phyloP scores from a whole-genome alignment of 2,329 filamentous ascomycete genomes.

The Fusarium fujikuroi region DNA sequence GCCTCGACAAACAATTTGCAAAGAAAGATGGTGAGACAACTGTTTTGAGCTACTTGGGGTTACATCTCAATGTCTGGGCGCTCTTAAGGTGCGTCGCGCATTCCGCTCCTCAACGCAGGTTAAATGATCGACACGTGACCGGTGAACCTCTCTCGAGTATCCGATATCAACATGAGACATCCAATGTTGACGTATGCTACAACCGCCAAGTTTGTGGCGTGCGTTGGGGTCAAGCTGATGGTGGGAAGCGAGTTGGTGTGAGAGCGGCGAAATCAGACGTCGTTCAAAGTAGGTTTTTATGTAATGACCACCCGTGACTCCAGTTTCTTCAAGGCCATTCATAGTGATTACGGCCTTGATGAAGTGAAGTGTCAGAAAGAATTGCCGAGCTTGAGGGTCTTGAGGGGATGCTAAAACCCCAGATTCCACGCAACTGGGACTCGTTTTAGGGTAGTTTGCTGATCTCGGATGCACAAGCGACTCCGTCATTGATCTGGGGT shows the following conservation, averaged over 20 bases:
- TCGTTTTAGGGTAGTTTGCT: constrained; percentile 7
- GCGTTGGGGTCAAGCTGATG: constrained; percentile 1
- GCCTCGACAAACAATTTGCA: not conserved
- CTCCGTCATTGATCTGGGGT: constrained; percentile 8
- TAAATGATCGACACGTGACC: constrained; percentile 24
- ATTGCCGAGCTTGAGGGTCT: not conserved
- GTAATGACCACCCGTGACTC: not conserved
- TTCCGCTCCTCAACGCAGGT: constrained; percentile 5
- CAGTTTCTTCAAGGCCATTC: not conserved
- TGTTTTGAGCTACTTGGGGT: not conserved
- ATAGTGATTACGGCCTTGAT: not conserved
- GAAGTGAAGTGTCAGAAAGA: not conserved
- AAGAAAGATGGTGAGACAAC: not conserved
- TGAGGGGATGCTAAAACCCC: constrained; percentile 11
- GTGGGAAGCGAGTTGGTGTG: constrained; percentile 12
- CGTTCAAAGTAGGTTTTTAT: not conserved
- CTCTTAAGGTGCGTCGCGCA: constrained; percentile 27
- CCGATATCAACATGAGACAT: not conserved
- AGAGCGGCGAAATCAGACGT: constrained; percentile 14
- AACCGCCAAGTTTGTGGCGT: constrained; percentile 18
- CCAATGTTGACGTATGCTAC: constrained; percentile 7
- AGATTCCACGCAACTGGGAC: constrained; percentile 18
- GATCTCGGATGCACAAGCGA: constrained; percentile 15
- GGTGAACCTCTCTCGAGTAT: not conserved
- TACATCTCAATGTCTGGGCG: not conserved